Evolutionary conservation across 192 early-diverging fungal species (phyloP).

Genomic region (Spinellus fusiger): DNA sequence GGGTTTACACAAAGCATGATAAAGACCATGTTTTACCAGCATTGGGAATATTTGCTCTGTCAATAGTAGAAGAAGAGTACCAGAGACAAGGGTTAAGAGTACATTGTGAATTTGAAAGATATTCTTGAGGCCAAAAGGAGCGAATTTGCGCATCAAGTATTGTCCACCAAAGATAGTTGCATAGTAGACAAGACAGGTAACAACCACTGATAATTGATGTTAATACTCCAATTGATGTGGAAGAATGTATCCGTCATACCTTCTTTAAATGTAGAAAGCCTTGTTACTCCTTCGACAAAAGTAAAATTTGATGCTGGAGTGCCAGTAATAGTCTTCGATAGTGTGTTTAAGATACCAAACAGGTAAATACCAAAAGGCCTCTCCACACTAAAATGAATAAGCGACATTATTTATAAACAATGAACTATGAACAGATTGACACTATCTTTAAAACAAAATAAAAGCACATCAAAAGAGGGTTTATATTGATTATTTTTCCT

Average conservation of each 20-base stretch:
- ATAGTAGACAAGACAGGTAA: constrained; percentile 51
- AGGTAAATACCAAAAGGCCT: constrained; percentile 45
- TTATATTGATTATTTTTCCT: too few species aligned
- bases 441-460: too few species aligned
- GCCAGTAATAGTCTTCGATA: constrained; percentile 30
- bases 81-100: constrained; percentile 61
- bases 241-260: not conserved
- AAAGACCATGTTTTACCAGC: constrained; percentile 56
- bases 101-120: constrained; percentile 80
- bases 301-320: constrained; percentile 38
- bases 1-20: constrained; percentile 60
- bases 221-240: not conserved
- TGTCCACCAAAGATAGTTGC: constrained; percentile 72
- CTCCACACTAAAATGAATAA: not conserved
- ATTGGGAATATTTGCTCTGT: constrained; percentile 71
- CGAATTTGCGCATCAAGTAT: constrained; percentile 54
- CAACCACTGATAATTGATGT: constrained; percentile 20
- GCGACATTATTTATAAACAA: not conserved
- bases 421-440: too few species aligned
- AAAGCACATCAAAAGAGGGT: too few species aligned
- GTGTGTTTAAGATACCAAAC: constrained; percentile 36
- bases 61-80: constrained; percentile 59
- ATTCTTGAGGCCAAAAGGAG: constrained; percentile 60
- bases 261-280: constrained; percentile 36
- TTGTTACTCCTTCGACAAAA: constrained; percentile 41